phyloP scores from a whole-genome alignment of 23 red algal species.

The Porphyridium purpureum region DNA sequence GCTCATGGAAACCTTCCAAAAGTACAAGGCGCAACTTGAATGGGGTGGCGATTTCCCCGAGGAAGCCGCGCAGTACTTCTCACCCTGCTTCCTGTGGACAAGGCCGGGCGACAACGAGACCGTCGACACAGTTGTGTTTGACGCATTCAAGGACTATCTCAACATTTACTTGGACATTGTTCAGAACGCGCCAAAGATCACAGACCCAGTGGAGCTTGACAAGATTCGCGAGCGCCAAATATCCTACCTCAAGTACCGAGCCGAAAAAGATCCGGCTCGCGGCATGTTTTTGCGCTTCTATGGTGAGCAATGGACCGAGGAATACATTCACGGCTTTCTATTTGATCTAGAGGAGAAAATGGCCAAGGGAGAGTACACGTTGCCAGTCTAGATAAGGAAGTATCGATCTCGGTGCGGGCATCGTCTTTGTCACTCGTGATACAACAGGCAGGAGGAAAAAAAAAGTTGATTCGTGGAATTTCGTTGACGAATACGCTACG shows the following conservation, averaged over 20 bases:
- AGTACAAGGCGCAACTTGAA: conserved; percentile 34
- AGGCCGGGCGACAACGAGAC: conserved; percentile 42
- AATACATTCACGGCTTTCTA: conserved; percentile 82
- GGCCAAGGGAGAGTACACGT: conserved; percentile 23
- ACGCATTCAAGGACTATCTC: conserved; percentile 89
- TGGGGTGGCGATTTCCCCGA: conserved; percentile 92
- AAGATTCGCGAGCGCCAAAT: conserved; percentile 59
- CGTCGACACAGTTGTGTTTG: conserved; percentile 52
- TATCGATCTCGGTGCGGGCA: not conserved
- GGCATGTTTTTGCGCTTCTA: conserved; percentile 92
- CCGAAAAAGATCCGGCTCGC: conserved; percentile 82
- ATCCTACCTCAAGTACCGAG: conserved; percentile 72
- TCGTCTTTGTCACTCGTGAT: no score
- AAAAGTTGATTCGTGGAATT: no score
- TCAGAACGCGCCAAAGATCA: conserved; percentile 18
- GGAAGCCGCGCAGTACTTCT: conserved; percentile 72
- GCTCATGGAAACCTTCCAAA: conserved; percentile 25
- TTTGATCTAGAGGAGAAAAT: conserved; percentile 57
- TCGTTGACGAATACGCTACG: no score
- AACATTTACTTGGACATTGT: conserved; percentile 63
- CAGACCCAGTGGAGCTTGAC: conserved; percentile 24
- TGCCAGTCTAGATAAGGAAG: conserved; percentile 8
- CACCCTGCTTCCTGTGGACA: conserved; percentile 70
- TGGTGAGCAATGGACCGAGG: conserved; percentile 90
- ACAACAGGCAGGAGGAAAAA: no score